Evolutionary conservation across 139 green algal genomes (phyloP).

Genomic region (Raphidocelis subcapitata): DNA sequence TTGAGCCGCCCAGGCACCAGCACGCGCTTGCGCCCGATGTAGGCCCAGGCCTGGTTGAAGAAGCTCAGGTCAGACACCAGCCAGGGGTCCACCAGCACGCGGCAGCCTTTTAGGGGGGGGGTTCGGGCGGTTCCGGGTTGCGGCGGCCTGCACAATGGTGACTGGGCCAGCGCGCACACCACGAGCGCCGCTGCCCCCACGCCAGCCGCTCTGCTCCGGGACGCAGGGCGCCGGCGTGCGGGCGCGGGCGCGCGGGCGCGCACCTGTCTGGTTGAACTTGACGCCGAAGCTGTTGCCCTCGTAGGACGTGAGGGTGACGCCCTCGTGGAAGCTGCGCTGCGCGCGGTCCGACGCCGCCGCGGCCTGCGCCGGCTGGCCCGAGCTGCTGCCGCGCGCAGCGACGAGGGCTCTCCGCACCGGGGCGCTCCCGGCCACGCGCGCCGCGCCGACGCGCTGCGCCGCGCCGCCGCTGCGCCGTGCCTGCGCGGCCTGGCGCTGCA

Average conservation of each 20-base stretch:
- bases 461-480: too few species aligned
- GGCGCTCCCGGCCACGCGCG: too few species aligned
- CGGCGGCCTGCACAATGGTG: neutral
- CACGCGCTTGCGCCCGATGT: slow-evolving; percentile 62
- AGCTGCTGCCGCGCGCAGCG: too few species aligned
- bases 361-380: neutral
- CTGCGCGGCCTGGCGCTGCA: too few species aligned
- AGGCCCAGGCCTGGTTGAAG: slow-evolving; percentile 63
- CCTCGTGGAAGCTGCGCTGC: slow-evolving; percentile 40
- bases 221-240: neutral
- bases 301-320: slow-evolving; percentile 65
- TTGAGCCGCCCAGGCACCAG: slow-evolving; percentile 36
- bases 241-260: neutral
- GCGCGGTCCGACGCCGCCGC: neutral
- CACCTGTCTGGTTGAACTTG: slow-evolving; percentile 67
- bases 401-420: too few species aligned
- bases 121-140: neutral
- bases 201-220: too few species aligned
- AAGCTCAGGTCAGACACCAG: slow-evolving; percentile 78
- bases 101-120: slow-evolving; percentile 43
- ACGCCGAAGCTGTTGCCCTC: slow-evolving; percentile 71
- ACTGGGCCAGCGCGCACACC: neutral
- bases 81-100: slow-evolving; percentile 85
- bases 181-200: neutral
- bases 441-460: too few species aligned